These are phyloP conservation scores for Cryptococcus sp. DNA, from an alignment of 1,284 basidiomycete genomes.

Conservation along the genomic window DNA sequence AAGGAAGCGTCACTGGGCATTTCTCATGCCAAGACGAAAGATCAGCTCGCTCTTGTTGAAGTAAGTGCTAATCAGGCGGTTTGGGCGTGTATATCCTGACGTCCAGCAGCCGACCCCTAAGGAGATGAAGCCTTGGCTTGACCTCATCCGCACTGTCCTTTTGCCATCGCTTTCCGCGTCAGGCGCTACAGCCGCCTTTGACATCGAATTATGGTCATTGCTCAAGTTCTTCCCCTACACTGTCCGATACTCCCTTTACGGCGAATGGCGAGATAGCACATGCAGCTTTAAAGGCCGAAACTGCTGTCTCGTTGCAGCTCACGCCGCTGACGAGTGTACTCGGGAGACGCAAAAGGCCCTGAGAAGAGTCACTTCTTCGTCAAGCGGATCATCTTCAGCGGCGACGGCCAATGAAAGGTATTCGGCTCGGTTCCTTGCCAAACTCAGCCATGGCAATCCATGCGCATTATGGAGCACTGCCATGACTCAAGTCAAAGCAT, in stretches of 20 bases:
- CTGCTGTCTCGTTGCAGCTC: constrained; percentile 37
- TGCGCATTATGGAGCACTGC: constrained; percentile 87
- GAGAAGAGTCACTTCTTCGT: constrained; percentile 49
- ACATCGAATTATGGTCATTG: constrained; percentile 84
- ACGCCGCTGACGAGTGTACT: constrained; percentile 51
- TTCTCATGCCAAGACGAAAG: constrained; percentile 38
- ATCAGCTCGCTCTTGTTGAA: constrained; percentile 18
- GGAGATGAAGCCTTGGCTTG: constrained; percentile 66
- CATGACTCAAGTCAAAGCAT: constrained; percentile 92
- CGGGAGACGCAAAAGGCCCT: constrained; percentile 56
- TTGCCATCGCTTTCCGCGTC: constrained; percentile 86
- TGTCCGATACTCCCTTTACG: constrained; percentile 84
- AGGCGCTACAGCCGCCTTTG: constrained; percentile 78
- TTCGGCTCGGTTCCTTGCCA: constrained; percentile 81
- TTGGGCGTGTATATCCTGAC: constrained; percentile 1
- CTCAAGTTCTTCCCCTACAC: constrained; percentile 75
- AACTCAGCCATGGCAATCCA: constrained; percentile 91
- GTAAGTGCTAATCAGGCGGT: constrained; percentile 8
- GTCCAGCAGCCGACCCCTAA: constrained; percentile 35
- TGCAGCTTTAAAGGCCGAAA: constrained; percentile 39
- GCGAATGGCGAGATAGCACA: constrained; percentile 85
- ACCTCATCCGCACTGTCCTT: constrained; percentile 74
- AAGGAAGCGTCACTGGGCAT: constrained; percentile 24
- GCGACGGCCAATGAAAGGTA: constrained; percentile 36
- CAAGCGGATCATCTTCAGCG: constrained; percentile 13